A percentile compares a stretch with the other conserved stretches of the same genome.
Evolutionary conservation across 2,329 filamentous ascomycete genomes (phyloP).

Genomic region (Colletotrichum camelliae): DNA sequence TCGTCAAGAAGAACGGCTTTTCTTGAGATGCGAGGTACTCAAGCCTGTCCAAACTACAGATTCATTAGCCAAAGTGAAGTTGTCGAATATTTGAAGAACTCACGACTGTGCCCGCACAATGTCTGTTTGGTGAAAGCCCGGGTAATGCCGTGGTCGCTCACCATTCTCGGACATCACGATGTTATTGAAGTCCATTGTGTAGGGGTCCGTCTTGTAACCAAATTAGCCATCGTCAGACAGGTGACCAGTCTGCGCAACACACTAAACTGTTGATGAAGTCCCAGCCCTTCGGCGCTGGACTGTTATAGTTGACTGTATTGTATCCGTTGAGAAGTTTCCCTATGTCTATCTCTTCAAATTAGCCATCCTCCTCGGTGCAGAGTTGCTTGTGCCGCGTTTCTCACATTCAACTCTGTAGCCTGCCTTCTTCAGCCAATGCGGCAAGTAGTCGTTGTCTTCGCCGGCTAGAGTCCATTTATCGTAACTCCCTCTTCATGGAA

Average conservation of each 20-base stretch:
- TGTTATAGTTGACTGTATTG: slow-evolving; percentile 43
- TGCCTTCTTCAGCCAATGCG: not conserved
- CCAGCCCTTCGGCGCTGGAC: slow-evolving; percentile 33
- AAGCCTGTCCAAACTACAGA: slow-evolving; percentile 19
- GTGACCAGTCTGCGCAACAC: not conserved
- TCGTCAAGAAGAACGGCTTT: slow-evolving; percentile 26
- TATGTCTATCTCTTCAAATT: not conserved
- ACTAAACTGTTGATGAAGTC: slow-evolving; percentile 26
- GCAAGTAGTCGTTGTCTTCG: not conserved
- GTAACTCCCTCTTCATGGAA: not conserved
- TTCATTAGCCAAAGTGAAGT: not conserved
- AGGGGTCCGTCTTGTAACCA: not conserved
- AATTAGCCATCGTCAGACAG: not conserved
- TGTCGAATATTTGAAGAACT: not conserved
- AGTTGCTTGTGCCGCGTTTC: rapidly evolving
- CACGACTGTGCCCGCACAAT: not conserved
- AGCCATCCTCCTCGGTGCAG: not conserved
- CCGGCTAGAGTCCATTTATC: not conserved
- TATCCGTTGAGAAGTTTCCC: slow-evolving; percentile 51
- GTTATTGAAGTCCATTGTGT: not conserved
- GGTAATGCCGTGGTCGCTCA: not conserved
- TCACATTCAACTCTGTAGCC: not conserved
- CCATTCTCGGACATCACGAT: not conserved
- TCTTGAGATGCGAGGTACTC: slow-evolving; percentile 20
- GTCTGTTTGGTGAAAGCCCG: not conserved